phyloP scores from a whole-genome alignment of 2,329 filamentous ascomycete genomes.

The Diaporthe eres region DNA sequence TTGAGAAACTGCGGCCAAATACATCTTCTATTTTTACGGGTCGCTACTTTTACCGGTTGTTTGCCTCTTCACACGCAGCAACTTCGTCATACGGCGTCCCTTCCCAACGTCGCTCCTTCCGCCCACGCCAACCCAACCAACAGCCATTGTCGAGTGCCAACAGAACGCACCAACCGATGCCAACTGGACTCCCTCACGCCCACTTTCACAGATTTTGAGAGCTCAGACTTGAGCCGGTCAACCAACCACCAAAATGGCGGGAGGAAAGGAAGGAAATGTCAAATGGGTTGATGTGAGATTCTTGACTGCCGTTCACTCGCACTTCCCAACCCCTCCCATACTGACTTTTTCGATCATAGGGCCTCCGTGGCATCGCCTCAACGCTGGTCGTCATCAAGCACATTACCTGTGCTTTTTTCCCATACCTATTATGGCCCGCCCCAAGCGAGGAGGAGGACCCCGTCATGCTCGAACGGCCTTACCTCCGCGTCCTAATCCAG shows the following conservation, averaged over 20 bases:
- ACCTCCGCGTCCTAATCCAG: constrained; percentile 41
- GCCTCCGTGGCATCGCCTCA: constrained; percentile 42
- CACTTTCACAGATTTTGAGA: not conserved
- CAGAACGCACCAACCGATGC: not conserved
- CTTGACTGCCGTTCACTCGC: not conserved
- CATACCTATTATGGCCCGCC: constrained; percentile 41
- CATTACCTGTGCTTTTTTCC: constrained; percentile 40
- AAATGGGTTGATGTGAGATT: constrained; percentile 43
- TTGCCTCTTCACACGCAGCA: not conserved
- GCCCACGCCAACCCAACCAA: not conserved
- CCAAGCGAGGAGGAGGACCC: constrained; percentile 37
- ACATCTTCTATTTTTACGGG: constrained; percentile 15
- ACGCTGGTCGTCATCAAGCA: constrained; percentile 42
- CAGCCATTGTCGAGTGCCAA: not conserved
- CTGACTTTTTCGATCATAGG: constrained; percentile 61
- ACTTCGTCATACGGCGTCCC: not conserved
- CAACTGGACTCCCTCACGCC: not conserved
- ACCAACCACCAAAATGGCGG: constrained; percentile 44
- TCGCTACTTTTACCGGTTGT: not conserved
- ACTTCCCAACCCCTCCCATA: constrained; percentile 60
- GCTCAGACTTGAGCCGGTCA: constrained; percentile 6
- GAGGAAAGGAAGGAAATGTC: constrained; percentile 42
- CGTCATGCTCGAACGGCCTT: constrained; percentile 37
- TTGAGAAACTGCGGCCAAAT: not conserved
- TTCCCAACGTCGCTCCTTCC: not conserved